phyloP scores from a whole-genome alignment of 805 yeast species.

The Hanseniaspora vineae region DNA sequence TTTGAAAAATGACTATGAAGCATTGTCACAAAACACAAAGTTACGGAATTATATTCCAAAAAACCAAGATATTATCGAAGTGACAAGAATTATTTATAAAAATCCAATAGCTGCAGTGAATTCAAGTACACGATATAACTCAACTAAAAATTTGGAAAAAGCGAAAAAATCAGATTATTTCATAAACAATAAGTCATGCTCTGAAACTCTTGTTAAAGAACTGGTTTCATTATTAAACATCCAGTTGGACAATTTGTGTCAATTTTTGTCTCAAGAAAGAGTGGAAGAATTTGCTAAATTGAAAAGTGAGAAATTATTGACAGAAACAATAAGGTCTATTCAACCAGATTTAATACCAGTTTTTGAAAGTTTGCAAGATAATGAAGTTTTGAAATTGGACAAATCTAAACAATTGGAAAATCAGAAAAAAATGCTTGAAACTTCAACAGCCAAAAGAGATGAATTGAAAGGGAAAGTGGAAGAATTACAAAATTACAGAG shows the following conservation, averaged over 20 bases:
- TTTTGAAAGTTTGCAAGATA: constrained; percentile 43
- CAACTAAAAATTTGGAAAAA: constrained; percentile 17
- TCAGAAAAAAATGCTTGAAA: constrained; percentile 17
- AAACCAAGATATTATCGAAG: constrained; percentile 24
- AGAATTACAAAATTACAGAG: constrained; percentile 32
- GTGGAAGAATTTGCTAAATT: constrained; percentile 85
- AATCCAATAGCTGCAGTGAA: constrained; percentile 6
- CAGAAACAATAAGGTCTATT: constrained; percentile 72
- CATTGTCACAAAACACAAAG: constrained; percentile 3
- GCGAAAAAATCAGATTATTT: constrained; percentile 38
- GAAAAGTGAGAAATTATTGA: constrained; percentile 58
- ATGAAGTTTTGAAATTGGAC: constrained; percentile 33
- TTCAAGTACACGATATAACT: constrained; percentile 5
- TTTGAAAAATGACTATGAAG: constrained; percentile 24
- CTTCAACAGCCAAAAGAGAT: neutral
- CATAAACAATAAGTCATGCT: constrained; percentile 28
- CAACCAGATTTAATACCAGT: constrained; percentile 43
- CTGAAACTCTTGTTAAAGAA: constrained; percentile 34
- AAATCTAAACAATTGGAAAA: constrained; percentile 26
- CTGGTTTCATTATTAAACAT: constrained; percentile 44
- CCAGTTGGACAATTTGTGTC: constrained; percentile 85
- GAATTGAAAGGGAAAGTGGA: constrained; percentile 25
- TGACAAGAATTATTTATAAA: constrained; percentile 20
- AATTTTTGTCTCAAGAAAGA: constrained; percentile 88
- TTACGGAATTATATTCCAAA: neutral